phyloP scores from a whole-genome alignment of 306 rosid species.

The Lotus japonicus region DNA sequence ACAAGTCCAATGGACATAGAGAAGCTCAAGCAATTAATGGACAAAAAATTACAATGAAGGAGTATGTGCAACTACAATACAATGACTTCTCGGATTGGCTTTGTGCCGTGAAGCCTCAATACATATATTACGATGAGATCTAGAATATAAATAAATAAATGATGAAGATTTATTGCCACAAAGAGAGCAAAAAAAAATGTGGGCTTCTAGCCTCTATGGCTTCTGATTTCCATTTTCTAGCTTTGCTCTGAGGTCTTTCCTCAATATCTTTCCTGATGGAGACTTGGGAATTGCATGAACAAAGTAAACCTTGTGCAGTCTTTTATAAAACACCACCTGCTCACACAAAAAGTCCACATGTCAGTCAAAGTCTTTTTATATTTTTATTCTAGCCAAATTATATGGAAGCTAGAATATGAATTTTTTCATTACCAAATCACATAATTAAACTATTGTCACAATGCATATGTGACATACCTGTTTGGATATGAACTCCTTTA shows the following conservation, averaged over 20 bases:
- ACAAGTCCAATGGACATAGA: background rate
- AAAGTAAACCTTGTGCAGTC: slow-evolving; percentile 63
- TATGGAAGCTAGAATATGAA: too few relatives aligned
- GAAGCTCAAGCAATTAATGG: background rate
- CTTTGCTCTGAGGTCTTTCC: slow-evolving; percentile 79
- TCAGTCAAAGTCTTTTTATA: too few relatives aligned
- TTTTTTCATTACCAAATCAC: too few relatives aligned
- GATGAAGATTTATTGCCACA: background rate
- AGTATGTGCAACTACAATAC: background rate
- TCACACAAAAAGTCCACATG: slow-evolving; percentile 3
- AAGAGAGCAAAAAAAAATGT: background rate
- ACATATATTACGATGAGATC: background rate
- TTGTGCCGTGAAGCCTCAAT: background rate
- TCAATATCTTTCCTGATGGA: slow-evolving; percentile 77
- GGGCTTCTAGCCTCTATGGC: background rate
- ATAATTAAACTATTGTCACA: too few relatives aligned
- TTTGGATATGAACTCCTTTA: slow-evolving; percentile 67
- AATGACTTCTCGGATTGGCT: background rate
- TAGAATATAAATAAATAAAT: slow-evolving; percentile 23
- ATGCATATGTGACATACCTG: slow-evolving; percentile 37
- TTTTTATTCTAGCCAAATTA: too few relatives aligned
- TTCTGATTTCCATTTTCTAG: slow-evolving; percentile 28
- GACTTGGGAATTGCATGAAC: slow-evolving; percentile 79
- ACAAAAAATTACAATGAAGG: slow-evolving; percentile 1
- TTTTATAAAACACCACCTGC: slow-evolving; percentile 90